phyloP scores from a whole-genome alignment of 1,284 basidiomycete genomes.

The Filobasidium uniguttulatum region DNA sequence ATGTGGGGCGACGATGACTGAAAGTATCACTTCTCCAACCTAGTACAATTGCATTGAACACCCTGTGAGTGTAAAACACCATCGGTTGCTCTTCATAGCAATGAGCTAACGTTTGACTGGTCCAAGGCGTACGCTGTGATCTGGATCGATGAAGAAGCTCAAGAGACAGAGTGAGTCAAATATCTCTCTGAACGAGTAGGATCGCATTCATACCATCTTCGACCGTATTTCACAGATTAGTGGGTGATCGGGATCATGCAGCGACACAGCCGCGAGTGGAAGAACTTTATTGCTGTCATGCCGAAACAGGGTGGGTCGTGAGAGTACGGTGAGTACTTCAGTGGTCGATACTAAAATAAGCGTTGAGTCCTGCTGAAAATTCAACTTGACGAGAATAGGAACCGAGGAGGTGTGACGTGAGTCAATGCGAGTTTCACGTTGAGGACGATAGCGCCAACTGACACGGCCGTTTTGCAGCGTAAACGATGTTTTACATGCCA shows the following conservation, averaged over 20 bases:
- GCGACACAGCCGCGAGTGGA: constrained; percentile 16
- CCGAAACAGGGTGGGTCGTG: constrained; percentile 14
- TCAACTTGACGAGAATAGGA: constrained; percentile 4
- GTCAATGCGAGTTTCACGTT: background rate
- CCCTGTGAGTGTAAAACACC: constrained; percentile 4
- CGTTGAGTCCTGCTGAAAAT: no score
- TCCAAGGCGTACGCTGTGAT: constrained; percentile 15
- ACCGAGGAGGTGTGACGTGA: constrained; percentile 17
- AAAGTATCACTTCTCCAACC: background rate
- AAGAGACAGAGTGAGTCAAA: constrained; percentile 13
- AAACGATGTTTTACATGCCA: constrained; percentile 16
- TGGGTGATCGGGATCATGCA: constrained; percentile 15
- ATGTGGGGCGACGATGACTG: background rate
- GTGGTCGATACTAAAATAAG: background rate
- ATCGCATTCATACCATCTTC: no score
- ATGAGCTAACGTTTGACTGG: background rate
- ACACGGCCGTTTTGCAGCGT: constrained; percentile 5
- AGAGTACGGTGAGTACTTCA: constrained; percentile 9
- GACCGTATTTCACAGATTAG: background rate
- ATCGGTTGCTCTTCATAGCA: background rate
- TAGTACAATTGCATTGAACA: constrained; percentile 16
- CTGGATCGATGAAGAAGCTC: constrained; percentile 17
- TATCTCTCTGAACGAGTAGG: background rate
- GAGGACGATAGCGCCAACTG: background rate
- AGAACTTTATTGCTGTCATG: constrained; percentile 16